Evolutionary conservation across 176 grass and related monocot species (phyloP).

Genomic region (Cenchrus americanus): DNA sequence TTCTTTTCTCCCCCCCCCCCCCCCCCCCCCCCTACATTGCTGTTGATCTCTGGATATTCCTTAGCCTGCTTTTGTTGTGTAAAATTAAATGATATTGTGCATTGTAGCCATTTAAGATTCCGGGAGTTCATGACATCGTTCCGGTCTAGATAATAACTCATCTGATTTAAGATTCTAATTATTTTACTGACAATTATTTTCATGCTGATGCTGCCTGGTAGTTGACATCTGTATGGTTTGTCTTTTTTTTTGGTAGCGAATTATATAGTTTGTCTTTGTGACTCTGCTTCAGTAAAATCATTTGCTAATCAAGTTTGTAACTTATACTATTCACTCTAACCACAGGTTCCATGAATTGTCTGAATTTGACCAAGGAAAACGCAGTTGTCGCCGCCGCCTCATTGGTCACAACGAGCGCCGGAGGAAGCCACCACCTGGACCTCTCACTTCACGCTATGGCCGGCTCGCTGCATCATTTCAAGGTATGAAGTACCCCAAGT

Average conservation of each 20-base stretch:
- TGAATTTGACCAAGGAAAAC: constrained; percentile 92
- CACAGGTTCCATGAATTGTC: constrained; percentile 83
- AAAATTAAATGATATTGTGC: neutral
- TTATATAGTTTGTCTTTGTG: too few species aligned
- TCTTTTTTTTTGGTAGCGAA: neutral
- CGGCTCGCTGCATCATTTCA: constrained; percentile 63
- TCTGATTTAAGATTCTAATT: neutral
- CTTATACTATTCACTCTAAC: neutral
- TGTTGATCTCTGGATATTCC: neutral
- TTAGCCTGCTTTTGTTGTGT: constrained; percentile 10
- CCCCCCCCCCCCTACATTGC: too few species aligned
- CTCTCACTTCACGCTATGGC: constrained; percentile 62
- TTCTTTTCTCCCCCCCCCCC: too few species aligned
- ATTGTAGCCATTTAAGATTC: neutral
- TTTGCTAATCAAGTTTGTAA: neutral
- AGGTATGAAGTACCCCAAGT: constrained; percentile 43
- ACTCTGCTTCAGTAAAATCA: neutral
- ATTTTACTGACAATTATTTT: neutral
- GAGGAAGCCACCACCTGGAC: constrained; percentile 68
- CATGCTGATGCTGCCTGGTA: neutral
- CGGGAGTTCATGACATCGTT: neutral
- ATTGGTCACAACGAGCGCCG: constrained; percentile 82
- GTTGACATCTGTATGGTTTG: neutral
- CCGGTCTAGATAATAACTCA: neutral
- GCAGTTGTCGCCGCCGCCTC: constrained; percentile 80